Conservation (phyloP, 345 rosid species). For the Aethionema arabicum region DNA sequence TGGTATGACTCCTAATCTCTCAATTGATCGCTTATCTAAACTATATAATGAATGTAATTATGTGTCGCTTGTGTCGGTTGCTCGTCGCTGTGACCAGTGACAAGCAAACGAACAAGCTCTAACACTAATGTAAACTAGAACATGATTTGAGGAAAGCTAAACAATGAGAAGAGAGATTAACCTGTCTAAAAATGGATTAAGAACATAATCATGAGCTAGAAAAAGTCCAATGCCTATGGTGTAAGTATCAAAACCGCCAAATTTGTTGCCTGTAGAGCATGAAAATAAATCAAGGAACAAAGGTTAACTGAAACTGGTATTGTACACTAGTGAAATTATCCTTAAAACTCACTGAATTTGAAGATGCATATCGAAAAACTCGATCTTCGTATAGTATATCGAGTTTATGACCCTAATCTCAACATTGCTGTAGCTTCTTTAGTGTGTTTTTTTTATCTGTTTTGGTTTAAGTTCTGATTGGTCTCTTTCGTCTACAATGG, state of each 20-base stretch:
- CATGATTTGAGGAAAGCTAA: neutral
- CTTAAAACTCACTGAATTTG: conserved; percentile 59
- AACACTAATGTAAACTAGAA: neutral
- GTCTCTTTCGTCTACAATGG: conserved; percentile 23
- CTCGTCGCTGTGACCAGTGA: too few relatives aligned
- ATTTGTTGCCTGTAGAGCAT: conserved; percentile 69
- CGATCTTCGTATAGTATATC: conserved; percentile 93
- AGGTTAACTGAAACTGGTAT: neutral
- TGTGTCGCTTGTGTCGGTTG: too few relatives aligned
- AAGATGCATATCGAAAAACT: conserved; percentile 76
- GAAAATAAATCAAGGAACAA: neutral
- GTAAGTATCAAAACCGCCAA: conserved; percentile 67
- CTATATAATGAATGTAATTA: too few relatives aligned
- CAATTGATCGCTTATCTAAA: neutral
- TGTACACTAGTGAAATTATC: neutral
- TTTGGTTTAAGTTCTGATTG: conserved; percentile 8
- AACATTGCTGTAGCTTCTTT: neutral
- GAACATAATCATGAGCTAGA: conserved; percentile 89
- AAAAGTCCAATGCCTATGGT: conserved; percentile 85
- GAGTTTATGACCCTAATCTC: neutral
- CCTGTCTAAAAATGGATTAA: conserved; percentile 97
- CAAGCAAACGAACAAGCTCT: too few relatives aligned
- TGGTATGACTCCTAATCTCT: conserved; percentile 43
- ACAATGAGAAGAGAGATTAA: conserved; percentile 30
- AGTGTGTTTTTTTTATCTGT: conserved; percentile 2